Evolutionary conservation across 1,139 yeast genomes (phyloP).

Genomic region (Hansenula lynferdii): DNA sequence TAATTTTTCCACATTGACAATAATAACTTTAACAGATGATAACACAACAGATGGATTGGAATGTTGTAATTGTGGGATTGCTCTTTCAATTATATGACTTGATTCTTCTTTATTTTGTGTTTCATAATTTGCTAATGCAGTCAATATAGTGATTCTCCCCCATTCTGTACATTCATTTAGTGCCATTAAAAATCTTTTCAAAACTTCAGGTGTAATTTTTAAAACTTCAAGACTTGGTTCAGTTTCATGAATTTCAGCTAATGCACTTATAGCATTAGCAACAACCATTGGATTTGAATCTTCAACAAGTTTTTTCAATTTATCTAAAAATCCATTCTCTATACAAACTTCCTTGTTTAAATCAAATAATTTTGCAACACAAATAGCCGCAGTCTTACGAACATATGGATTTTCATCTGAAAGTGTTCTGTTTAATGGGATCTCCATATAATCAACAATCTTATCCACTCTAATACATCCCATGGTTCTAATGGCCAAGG

Average conservation of each 20-base stretch:
- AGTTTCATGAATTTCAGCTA: slow-evolving; percentile 75
- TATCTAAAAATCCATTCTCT: slow-evolving; percentile 81
- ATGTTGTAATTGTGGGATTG: slow-evolving; percentile 94
- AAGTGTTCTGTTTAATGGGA: slow-evolving; percentile 80
- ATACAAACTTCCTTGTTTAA: slow-evolving; percentile 75
- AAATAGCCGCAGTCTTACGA: slow-evolving; percentile 94
- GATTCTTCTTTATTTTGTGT: slow-evolving; percentile 60
- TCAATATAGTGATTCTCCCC: slow-evolving; percentile 91
- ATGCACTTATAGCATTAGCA: slow-evolving; percentile 86
- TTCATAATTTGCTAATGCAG: slow-evolving; percentile 72
- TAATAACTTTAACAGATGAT: slow-evolving; percentile 76
- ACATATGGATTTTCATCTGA: slow-evolving; percentile 96
- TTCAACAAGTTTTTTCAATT: slow-evolving; percentile 62
- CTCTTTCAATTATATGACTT: slow-evolving; percentile 82
- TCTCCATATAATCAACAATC: slow-evolving; percentile 92
- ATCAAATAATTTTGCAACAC: slow-evolving; percentile 94
- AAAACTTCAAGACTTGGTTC: slow-evolving; percentile 46
- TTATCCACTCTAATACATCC: slow-evolving; percentile 95
- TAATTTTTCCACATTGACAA: slow-evolving; percentile 63
- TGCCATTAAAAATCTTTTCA: slow-evolving; percentile 70
- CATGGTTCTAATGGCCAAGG: slow-evolving; percentile 97
- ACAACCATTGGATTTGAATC: slow-evolving; percentile 97
- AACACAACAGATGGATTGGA: slow-evolving; percentile 95
- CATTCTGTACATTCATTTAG: slow-evolving; percentile 98
- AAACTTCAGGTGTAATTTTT: slow-evolving; percentile 34